These are phyloP conservation scores for Acanthamoeba triangularis DNA, from an alignment of 208 protist species.

Conservation along the genomic window DNA sequence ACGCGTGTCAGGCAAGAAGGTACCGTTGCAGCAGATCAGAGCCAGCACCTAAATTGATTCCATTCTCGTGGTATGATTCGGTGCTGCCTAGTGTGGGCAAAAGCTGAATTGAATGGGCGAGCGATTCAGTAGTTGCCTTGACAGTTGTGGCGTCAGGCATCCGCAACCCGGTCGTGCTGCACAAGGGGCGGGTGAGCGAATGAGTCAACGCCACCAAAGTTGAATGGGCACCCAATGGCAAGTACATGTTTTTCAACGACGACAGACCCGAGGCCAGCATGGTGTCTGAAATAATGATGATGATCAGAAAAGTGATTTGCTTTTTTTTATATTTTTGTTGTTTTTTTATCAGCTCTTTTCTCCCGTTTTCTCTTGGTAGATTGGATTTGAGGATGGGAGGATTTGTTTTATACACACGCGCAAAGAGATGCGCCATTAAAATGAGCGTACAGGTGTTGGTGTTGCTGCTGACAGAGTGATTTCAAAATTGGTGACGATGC, in stretches of 20 bases:
- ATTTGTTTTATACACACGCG: too few relatives aligned
- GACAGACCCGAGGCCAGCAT: slow-evolving; percentile 5
- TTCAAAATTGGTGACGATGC: too few relatives aligned
- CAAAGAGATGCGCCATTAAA: too few relatives aligned
- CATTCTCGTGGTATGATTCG: slow-evolving; percentile 28
- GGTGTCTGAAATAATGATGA: background rate
- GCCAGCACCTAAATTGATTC: slow-evolving; percentile 41
- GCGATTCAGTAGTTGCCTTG: slow-evolving; percentile 24
- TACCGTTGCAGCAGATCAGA: slow-evolving; percentile 17
- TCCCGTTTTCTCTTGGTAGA: too few relatives aligned
- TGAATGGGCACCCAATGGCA: background rate
- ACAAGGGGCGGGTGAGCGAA: background rate
- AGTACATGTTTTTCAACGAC: slow-evolving; percentile 31
- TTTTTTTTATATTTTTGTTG: too few relatives aligned
- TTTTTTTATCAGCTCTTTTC: too few relatives aligned
- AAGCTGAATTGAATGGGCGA: background rate
- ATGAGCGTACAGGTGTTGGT: too few relatives aligned
- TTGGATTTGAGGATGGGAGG: too few relatives aligned
- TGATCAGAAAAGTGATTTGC: too few relatives aligned
- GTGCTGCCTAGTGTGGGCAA: background rate
- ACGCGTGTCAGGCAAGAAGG: background rate
- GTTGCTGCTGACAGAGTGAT: too few relatives aligned
- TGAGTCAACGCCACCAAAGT: background rate
- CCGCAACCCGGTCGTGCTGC: slow-evolving; percentile 12
- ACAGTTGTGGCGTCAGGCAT: background rate